phyloP scores from a whole-genome alignment of 169 alveolate species.

The Besnoitia besnoiti region DNA sequence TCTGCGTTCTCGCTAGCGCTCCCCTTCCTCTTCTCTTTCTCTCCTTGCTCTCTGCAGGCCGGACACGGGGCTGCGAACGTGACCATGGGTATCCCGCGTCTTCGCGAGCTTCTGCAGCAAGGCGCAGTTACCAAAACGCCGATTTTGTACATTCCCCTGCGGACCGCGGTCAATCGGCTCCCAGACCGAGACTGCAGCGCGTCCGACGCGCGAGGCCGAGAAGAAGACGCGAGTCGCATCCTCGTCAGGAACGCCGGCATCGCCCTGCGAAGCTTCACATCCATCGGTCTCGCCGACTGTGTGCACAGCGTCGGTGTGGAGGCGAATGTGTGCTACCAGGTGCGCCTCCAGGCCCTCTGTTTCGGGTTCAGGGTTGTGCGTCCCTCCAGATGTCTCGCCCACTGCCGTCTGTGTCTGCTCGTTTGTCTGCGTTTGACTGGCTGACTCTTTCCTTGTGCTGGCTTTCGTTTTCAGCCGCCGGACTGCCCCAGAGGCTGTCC shows the following conservation, averaged over 20 bases:
- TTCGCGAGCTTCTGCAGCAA: slow-evolving; percentile 95
- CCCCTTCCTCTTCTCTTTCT: neutral
- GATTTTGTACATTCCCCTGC: neutral
- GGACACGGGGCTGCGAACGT: slow-evolving; percentile 98
- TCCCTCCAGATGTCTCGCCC: neutral
- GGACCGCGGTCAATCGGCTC: neutral
- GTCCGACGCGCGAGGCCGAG: neutral
- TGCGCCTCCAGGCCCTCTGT: neutral
- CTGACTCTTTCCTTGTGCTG: no score
- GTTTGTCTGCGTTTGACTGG: neutral
- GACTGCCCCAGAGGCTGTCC: slow-evolving; percentile 13
- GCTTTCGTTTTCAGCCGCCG: neutral
- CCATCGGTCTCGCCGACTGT: slow-evolving; percentile 47
- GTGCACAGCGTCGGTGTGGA: slow-evolving; percentile 67
- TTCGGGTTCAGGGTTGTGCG: neutral
- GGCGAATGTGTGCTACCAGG: slow-evolving; percentile 60
- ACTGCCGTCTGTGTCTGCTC: neutral
- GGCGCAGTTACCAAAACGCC: slow-evolving; percentile 69
- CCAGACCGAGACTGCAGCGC: neutral
- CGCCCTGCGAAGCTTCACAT: slow-evolving; percentile 48
- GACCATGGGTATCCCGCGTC: slow-evolving; percentile 99
- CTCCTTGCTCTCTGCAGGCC: slow-evolving; percentile 9
- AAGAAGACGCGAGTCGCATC: neutral
- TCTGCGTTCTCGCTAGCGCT: no score
- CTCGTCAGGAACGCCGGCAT: slow-evolving; percentile 32